Evolutionary conservation across 495 filamentous ascomycete species (phyloP).

Genomic region (Tuber borchii): DNA sequence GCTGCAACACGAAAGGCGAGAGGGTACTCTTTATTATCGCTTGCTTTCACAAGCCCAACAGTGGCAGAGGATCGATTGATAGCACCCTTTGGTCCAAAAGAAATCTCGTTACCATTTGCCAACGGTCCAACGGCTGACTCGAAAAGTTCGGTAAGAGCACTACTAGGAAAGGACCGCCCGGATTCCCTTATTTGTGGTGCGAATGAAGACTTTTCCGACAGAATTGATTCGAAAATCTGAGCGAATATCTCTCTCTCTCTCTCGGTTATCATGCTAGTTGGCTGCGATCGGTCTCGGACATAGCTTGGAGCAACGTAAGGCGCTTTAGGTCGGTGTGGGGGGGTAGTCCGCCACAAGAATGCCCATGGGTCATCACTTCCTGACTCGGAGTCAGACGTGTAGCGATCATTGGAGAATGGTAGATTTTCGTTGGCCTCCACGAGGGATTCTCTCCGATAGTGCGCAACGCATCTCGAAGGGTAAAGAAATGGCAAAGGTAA

Average conservation of each 20-base stretch:
- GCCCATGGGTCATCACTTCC: constrained; percentile 31
- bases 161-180: constrained; percentile 11
- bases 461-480: constrained; percentile 11
- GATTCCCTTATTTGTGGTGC: constrained; percentile 7
- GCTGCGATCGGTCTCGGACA: constrained; percentile 1
- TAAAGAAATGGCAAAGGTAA: constrained; percentile 22
- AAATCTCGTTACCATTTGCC: constrained; percentile 24
- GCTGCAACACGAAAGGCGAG: constrained; percentile 20
- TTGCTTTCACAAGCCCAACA: constrained; percentile 21
- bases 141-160: constrained; percentile 32
- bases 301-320: constrained; percentile 6
- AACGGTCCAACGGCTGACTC: constrained; percentile 39
- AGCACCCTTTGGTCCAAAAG: constrained; percentile 20
- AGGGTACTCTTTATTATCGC: constrained; percentile 23
- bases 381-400: not conserved
- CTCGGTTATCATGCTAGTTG: constrained; percentile 9
- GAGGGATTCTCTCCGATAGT: not conserved
- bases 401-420: not conserved
- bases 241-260: constrained; percentile 40
- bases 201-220: constrained; percentile 25
- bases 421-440: constrained; percentile 12
- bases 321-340: not conserved
- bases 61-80: constrained; percentile 15
- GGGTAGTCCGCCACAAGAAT: constrained; percentile 26
- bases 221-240: constrained; percentile 39